Conservation (phyloP, 345 rosid genomes). For the Camelina sativa region DNA sequence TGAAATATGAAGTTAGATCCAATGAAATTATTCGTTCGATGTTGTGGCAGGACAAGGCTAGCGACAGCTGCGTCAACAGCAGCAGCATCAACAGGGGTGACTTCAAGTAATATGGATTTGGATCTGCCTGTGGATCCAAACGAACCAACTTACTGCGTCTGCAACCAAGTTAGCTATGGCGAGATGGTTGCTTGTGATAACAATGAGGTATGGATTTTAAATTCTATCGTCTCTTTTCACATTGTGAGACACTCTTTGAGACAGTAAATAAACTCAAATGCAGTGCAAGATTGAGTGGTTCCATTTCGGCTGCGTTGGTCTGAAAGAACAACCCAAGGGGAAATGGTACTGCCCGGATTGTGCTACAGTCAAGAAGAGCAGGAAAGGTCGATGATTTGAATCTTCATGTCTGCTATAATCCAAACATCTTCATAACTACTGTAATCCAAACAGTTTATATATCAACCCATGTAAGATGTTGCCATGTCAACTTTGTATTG, state of each 20-base stretch:
- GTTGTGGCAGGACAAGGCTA: conserved; percentile 69
- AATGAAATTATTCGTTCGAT: conserved; percentile 12
- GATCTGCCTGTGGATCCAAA: conserved; percentile 96
- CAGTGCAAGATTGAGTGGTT: conserved; percentile 99
- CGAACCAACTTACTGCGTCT: conserved; percentile 92
- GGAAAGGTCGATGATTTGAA: conserved; percentile 63
- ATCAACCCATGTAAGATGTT: conserved; percentile 4
- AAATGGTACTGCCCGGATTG: conserved; percentile 95
- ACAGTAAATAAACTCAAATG: conserved; percentile 15
- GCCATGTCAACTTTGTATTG: background rate
- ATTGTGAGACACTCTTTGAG: conserved; percentile 7
- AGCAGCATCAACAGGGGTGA: conserved; percentile 55
- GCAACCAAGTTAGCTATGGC: conserved; percentile 97
- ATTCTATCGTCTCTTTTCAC: background rate
- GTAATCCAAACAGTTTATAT: background rate
- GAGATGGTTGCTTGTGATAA: conserved; percentile 99
- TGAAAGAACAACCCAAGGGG: conserved; percentile 88
- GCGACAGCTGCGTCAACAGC: conserved; percentile 56
- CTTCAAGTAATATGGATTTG: conserved; percentile 77
- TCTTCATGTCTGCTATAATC: background rate
- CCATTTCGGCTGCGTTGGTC: conserved; percentile 91
- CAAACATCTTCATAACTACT: background rate
- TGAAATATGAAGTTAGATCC: background rate
- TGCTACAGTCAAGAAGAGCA: conserved; percentile 65
- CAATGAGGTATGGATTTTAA: conserved; percentile 53